Percentiles rank a stretch among this genome's conserved stretches.
Evolutionary conservation across 495 filamentous ascomycete species (phyloP).

Genomic region (Penicillium paxilli): DNA sequence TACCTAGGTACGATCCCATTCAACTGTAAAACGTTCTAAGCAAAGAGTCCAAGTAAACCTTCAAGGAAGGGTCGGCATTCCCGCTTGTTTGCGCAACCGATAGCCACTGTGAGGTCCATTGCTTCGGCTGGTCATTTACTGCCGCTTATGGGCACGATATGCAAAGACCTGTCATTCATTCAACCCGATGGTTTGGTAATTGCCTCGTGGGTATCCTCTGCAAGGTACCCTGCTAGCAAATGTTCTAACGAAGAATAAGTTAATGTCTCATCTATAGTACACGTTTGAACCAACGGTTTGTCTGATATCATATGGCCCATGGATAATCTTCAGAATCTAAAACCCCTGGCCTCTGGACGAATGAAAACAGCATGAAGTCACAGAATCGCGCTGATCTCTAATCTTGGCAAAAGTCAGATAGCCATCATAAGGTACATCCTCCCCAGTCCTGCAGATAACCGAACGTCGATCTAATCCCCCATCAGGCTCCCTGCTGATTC

Average conservation of each 20-base stretch:
- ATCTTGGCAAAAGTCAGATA: background rate
- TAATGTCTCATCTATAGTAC: background rate
- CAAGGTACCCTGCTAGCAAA: background rate
- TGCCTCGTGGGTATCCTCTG: background rate
- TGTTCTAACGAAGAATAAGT: background rate
- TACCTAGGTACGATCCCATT: too few species aligned
- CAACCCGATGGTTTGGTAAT: background rate
- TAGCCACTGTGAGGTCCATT: too few species aligned
- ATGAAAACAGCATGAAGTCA: background rate
- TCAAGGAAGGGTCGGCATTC: background rate
- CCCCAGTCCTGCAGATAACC: background rate
- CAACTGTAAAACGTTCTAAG: too few species aligned
- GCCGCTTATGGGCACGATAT: background rate
- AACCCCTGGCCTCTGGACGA: background rate
- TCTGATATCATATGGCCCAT: background rate
- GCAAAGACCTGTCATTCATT: background rate
- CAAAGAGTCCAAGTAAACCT: too few species aligned
- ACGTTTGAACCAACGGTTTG: background rate
- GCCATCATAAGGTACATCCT: background rate
- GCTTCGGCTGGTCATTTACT: too few species aligned
- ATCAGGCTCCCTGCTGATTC: background rate
- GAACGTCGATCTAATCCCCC: background rate
- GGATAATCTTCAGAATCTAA: background rate
- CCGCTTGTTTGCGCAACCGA: too few species aligned
- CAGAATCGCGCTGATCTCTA: background rate